Conservation (phyloP, 768 basidiomycete genomes). For the Pisolithus tinctorius region DNA sequence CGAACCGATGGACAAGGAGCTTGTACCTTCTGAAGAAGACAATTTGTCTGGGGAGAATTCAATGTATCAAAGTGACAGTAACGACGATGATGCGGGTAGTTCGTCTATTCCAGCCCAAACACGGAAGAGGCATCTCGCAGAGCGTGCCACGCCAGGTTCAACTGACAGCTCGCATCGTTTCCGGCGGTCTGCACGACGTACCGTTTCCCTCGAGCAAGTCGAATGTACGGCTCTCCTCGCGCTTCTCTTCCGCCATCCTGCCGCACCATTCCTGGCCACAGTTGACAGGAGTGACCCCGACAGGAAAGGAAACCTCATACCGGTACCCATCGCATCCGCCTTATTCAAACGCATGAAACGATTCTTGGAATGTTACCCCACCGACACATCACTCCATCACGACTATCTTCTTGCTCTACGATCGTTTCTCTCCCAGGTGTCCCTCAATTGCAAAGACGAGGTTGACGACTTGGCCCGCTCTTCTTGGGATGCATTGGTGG, state of each 20-base stretch:
- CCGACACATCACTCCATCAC: slow-evolving; percentile 74
- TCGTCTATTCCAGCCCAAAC: slow-evolving; percentile 7
- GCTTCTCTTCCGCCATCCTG: slow-evolving; percentile 50
- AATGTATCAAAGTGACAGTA: slow-evolving; percentile 30
- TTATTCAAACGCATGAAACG: slow-evolving; percentile 54
- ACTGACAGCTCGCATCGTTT: slow-evolving; percentile 13
- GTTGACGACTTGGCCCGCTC: slow-evolving; percentile 54
- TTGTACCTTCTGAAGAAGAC: slow-evolving; percentile 17
- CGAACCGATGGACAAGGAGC: slow-evolving; percentile 37
- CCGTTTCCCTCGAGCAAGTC: slow-evolving; percentile 51
- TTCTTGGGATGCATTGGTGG: slow-evolving; percentile 59
- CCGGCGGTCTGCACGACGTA: slow-evolving; percentile 21
- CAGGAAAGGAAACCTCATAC: slow-evolving; percentile 12
- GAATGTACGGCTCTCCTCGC: slow-evolving; percentile 65
- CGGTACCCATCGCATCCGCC: slow-evolving; percentile 25
- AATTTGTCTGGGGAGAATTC: slow-evolving; percentile 14
- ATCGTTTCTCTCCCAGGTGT: slow-evolving; percentile 63
- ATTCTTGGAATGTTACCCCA: slow-evolving; percentile 60
- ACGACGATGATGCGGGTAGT: slow-evolving; percentile 28
- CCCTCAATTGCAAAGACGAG: slow-evolving; percentile 61
- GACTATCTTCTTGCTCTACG: slow-evolving; percentile 68
- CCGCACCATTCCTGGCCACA: slow-evolving; percentile 48
- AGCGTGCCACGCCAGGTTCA: slow-evolving; percentile 16
- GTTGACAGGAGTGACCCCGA: slow-evolving; percentile 21
- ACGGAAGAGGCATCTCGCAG: slow-evolving; percentile 22